Conservation (phyloP, 1,284 basidiomycete species). For the Apiotrichum porosum region DNA sequence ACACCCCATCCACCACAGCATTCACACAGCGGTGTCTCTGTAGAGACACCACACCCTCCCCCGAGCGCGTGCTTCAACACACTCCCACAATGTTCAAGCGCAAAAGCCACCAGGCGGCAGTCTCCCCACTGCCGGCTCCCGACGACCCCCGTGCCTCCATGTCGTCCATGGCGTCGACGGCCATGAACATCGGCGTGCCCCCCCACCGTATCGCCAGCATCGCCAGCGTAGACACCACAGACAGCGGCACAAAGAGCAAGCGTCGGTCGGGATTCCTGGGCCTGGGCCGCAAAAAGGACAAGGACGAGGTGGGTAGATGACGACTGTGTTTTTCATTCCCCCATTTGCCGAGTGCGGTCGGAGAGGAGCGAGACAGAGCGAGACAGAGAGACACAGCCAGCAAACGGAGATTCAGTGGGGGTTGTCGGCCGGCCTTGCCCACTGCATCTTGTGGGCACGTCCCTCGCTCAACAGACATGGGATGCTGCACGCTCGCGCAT, state of each 20-base stretch:
- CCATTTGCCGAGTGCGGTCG: background rate
- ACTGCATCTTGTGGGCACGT: no score
- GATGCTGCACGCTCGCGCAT: no score
- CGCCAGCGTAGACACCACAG: slow-evolving; percentile 9
- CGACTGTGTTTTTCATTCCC: background rate
- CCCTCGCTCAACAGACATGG: no score
- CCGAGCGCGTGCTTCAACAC: no score
- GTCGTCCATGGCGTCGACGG: slow-evolving; percentile 7
- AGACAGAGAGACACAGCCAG: background rate
- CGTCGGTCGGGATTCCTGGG: slow-evolving; percentile 19
- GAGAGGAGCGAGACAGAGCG: background rate
- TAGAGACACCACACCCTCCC: no score
- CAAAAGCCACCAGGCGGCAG: background rate
- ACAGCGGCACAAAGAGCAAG: slow-evolving; percentile 10
- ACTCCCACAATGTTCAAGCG: background rate
- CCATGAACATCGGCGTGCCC: slow-evolving; percentile 5
- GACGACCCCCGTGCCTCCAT: slow-evolving; percentile 7
- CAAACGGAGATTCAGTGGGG: no score
- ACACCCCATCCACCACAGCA: background rate
- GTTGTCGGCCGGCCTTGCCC: no score
- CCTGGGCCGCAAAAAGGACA: slow-evolving; percentile 19
- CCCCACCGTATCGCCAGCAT: slow-evolving; percentile 4
- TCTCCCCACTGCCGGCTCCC: background rate
- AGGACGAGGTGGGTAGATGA: slow-evolving; percentile 9
- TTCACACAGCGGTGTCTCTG: background rate